Evolutionary conservation across 139 green algal genomes (phyloP), one percentile per base, ranked within the genome.

Genomic region (Coelastrella sp.): DNA sequence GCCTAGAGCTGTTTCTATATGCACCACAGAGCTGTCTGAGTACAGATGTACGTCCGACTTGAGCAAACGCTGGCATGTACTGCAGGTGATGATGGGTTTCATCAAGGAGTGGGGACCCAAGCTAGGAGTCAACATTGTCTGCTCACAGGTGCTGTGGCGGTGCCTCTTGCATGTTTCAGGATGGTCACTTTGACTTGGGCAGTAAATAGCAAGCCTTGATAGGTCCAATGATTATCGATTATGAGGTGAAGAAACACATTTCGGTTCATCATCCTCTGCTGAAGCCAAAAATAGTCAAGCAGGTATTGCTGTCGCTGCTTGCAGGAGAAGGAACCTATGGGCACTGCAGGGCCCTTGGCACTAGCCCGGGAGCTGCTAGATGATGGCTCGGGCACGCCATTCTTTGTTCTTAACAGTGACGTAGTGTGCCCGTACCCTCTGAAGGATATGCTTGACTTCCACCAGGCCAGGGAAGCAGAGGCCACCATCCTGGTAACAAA

Each of bases 351-450:
- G 0, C 98, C 98, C 0, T 93, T 99, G 74, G 97, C 97, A 3
- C 93, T 99, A 56, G 98, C 98, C 0, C 90, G 94, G 0, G 84
- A 98, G n/a, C 94, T 98, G 19, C 92, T 99, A 27, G 95, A 98
- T 85, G 96, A 99, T 82, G 97, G 97, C n/a, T 90, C 79, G 17
- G 96, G 95, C 70, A 93, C 96, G 19, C 98, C 98, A 6, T 99
- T 99, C 92, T 99, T 99, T 84, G 97, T 99, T 9, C 94, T 99
- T n/a, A 99, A 99, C 95, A 97, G 96, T 66, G 98, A 99, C 58
- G 98, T 99, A 24, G 99, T 98, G 84, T 99, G 98, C 88, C 95
- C 98, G 63, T 99, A 99, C 90, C 98, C 98, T 0, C 93, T 99
- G 75, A 95, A 93, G 74, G 95, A 99, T 27, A 96, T 99, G 95